Evolutionary conservation across 2,329 filamentous ascomycete species (phyloP), one percentile per base, ranked within the genome.

Genomic region (Macroventuria anomochaeta): DNA sequence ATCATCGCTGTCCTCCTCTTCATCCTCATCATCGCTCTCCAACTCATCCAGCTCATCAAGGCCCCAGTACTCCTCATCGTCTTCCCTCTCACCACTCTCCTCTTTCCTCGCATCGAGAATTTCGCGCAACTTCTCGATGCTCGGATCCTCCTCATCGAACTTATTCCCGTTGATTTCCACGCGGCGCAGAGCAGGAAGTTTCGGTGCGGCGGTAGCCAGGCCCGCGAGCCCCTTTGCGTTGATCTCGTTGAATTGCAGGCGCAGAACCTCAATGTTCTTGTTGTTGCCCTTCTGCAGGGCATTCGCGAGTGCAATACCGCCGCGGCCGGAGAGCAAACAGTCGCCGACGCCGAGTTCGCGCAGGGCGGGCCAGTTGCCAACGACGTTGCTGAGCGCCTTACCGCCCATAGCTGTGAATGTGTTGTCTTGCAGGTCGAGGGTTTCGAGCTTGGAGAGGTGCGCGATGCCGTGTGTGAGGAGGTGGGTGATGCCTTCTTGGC

Each of bases 131-230:
- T 80, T 81, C 56, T 85, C 77, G 34, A 97, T 82, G 23, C 85
- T 85, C 39, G 84, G 80, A 64, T 97, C 91, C 2, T 96, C 91
- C 74, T 97, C 93, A 7, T 84, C 80, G 66, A 99, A 96, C 72
- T 91, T 95, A 80, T 99, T 99, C 43, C 95, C 95, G 73, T 99
- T 97, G 62, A 99, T 80, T 77, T 97, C 95, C 42, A 99, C 85
- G 67, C 93, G 88, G 77, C 88, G 89, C 62, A 99, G 79, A 11
- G 84, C 83, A 1, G 91, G 92, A 7, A 99, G 82, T 7, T 83
- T 79, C 0, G 59, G 57, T 4, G 86, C 86, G 2, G 90, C 90
- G 17, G 83, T 78, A 3, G 88, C 83, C 47, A 99, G 81, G 2
- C 82, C 83, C 70, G 89, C 87, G 42, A 97, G 76, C 15, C 88